Evolutionary conservation across 371 early-diverging fungal genomes (phyloP).

Genomic region (Syncephalastrum racemosum): DNA sequence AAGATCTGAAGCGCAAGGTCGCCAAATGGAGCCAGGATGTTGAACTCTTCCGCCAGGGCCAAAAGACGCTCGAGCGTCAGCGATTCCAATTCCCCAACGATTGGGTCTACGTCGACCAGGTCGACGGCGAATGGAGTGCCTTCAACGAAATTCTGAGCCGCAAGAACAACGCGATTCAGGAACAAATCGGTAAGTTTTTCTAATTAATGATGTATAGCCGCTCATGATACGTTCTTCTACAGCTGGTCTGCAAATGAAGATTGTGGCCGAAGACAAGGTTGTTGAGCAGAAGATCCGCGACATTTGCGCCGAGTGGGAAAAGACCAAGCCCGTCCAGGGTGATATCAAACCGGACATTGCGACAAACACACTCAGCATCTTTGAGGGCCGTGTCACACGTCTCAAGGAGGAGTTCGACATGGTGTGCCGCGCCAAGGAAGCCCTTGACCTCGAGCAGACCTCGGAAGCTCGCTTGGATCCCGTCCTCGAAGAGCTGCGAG

Average conservation of each 20-base stretch:
- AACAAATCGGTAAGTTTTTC: slow-evolving; percentile 71
- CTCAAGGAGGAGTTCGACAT: slow-evolving; percentile 88
- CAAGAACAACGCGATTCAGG: slow-evolving; percentile 92
- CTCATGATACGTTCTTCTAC: slow-evolving; percentile 9
- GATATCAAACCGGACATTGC: slow-evolving; percentile 88
- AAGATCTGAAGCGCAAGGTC: slow-evolving; percentile 89
- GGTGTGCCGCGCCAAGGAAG: slow-evolving; percentile 92
- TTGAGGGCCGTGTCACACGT: slow-evolving; percentile 83
- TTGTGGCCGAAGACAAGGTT: slow-evolving; percentile 84
- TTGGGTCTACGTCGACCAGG: slow-evolving; percentile 95
- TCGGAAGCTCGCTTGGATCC: slow-evolving; percentile 75
- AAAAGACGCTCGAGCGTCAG: slow-evolving; percentile 92
- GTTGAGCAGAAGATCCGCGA: slow-evolving; percentile 87
- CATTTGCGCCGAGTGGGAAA: slow-evolving; percentile 91
- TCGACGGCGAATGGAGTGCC: slow-evolving; percentile 97
- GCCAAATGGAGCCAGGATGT: slow-evolving; percentile 83
- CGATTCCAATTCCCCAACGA: slow-evolving; percentile 92
- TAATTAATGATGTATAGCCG: not conserved
- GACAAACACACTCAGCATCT: slow-evolving; percentile 79
- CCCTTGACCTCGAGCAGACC: slow-evolving; percentile 79
- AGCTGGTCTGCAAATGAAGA: slow-evolving; percentile 89
- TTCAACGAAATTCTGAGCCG: slow-evolving; percentile 91
- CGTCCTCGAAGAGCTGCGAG: slow-evolving; percentile 91
- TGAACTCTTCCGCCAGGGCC: slow-evolving; percentile 86
- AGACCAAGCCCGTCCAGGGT: slow-evolving; percentile 93